Evolutionary conservation across 1,139 yeast genomes (phyloP), one percentile per base, ranked within the genome.

Genomic region (Saccharomyces hybrid): DNA sequence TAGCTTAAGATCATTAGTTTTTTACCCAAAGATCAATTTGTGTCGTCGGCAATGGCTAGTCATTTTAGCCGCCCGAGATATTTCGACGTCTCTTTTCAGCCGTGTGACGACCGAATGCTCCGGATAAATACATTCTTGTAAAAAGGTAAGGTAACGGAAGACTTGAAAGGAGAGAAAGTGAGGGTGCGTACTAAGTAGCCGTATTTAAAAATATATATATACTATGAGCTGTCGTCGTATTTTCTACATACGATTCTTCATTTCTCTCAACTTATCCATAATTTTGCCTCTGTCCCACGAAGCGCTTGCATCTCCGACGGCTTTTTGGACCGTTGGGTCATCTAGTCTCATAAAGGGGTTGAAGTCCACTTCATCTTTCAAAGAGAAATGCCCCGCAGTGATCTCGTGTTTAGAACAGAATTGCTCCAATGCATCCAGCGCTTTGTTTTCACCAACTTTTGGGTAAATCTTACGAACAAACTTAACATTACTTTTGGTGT

Each of bases 271-370:
- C 61, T 74, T 76, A 47, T 76, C 77, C 93, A 88, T 86, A 42
- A 86, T 80, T 21, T 77, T 80, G 9, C 74, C 75, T 1, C 78
- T 74, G 47, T 75, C 71, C 31, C 67, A 64, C 12, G 61, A 58
- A 0, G 76, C 75, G 1, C 76, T 73, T 0, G 81, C 73, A 24
- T 78, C 79, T 2, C 78, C 78, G 0, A 87, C 78, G 16, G 79
- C 80, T 53, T 73, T 64, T 62, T 80, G 75, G 9, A 88, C 81
- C 29, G 71, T 72, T 0, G 83, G 79, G 62, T 86, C 90, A 41
- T 72, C 67, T 21, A 88, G 75, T 66, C 88, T 81, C 93, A 91
- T 85, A 72, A 95, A 93, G 38, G 99, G 99, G 69, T 93, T 93
- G 73, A 82, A 86, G 53, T 76, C 71, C 62, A 83, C 76, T 70